Base-by-base conservation (phyloP, 2,329 filamentous ascomycete genomes). In the Ophiostoma ips region DNA sequence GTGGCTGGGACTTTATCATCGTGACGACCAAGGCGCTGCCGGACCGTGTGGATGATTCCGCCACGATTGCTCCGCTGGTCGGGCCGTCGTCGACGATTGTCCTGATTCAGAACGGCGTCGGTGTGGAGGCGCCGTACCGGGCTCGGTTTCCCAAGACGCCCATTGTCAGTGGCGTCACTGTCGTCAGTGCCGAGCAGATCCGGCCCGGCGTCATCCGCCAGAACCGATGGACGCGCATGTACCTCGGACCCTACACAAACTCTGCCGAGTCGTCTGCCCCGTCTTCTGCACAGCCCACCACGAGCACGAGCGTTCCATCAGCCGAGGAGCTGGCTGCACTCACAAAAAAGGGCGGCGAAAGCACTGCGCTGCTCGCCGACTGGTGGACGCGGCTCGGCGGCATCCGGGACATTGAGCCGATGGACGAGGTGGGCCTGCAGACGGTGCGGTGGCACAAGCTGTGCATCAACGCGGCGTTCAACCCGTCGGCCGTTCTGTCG, bases 401-500 rank as follows among this genome's bases (percentile, higher is more conserved):
- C 2, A 76, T 87, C 55, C 72, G 72, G 52, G 83, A 87, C 62
- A 79, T 80, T 5, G 75, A 80, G 53, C 67, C 55, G 19, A 46
- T 73, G 8, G 71, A 76, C 44, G 79, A 84, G 62, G 66, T 78
- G 31, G 81, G 78, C 53, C 68, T 87, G 43, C 83, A 87, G 63
- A 73, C 78, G 38, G 75, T 86, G 16, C 71, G 83, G 21, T 87
- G 83, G 83, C 82, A 86, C 63, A 87, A 87, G 63, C 76, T 86
- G 54, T 81, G 79, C 58, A 85, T 87, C 68, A 87, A 87, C 62
- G 79, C 81, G 0, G 77, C 79, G 48, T 83, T 86, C 73, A 87
- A 87, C 64, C 81, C 83, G 0, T 81, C 77, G 1, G 78, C 81
- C 2, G 81, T 86, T 8, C 70, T 87, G 0, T 76, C 75, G 1